Conservation (phyloP, 164 flowering plant genomes). For the Aristolochia contorta region DNA sequence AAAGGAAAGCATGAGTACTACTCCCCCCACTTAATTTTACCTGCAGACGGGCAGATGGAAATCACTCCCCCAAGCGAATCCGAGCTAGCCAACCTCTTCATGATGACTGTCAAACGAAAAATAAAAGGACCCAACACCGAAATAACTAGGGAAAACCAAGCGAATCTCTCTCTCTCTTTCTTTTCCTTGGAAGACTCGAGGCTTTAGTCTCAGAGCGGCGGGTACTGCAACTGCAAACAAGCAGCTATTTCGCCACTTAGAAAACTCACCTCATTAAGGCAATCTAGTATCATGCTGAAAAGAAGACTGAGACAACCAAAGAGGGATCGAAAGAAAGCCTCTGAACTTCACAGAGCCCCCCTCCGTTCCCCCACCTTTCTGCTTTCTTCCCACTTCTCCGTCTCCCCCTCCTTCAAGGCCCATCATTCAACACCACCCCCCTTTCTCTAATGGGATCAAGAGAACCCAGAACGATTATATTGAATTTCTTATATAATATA, state of each 20-base stretch:
- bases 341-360: conserved; percentile 11
- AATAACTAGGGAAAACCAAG: neutral
- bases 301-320: conserved; percentile 2
- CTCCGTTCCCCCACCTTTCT: conserved; percentile 10
- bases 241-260: conserved; percentile 7
- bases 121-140: too few species aligned
- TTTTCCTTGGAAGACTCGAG: too few species aligned
- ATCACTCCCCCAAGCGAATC: conserved; percentile 79
- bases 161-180: neutral
- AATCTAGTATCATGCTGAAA: conserved; percentile 4
- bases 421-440: conserved; percentile 26
- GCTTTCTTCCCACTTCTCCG: conserved; percentile 19
- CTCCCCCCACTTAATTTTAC: conserved; percentile 3
- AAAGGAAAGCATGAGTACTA: too few species aligned
- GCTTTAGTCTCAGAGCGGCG: neutral
- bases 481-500: too few species aligned
- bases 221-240: neutral
- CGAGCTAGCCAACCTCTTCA: conserved; percentile 75
- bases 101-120: conserved; percentile 10
- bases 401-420: conserved; percentile 38
- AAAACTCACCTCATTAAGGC: too few species aligned
- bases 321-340: conserved; percentile 7
- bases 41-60: conserved; percentile 62
- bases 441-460: neutral
- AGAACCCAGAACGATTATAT: conserved; percentile 6